These are phyloP conservation scores for Hypoxylon fragiforme DNA, from an alignment of 495 filamentous ascomycete genomes.

Conservation along the genomic window DNA sequence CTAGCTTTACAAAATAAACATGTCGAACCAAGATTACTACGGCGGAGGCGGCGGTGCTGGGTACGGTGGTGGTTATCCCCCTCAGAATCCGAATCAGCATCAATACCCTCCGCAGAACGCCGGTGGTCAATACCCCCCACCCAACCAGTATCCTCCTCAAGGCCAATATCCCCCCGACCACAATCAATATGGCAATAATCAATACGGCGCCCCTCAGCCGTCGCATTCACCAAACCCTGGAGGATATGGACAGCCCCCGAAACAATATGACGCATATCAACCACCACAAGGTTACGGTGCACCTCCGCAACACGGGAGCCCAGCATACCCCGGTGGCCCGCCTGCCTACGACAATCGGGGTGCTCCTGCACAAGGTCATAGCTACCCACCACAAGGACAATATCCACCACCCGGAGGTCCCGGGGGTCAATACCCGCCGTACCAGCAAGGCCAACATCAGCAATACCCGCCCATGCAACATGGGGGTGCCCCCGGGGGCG, in stretches of 20 bases:
- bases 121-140: constrained; percentile 23
- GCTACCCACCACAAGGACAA: constrained; percentile 35
- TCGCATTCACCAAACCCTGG: constrained; percentile 32
- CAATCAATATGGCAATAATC: constrained; percentile 28
- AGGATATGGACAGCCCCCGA: constrained; percentile 30
- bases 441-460: constrained; percentile 24
- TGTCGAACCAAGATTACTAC: constrained; percentile 38
- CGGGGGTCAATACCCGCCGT: constrained; percentile 20
- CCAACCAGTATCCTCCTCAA: constrained; percentile 24
- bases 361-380: constrained; percentile 24
- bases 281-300: constrained; percentile 28
- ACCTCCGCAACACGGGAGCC: constrained; percentile 20
- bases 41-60: constrained; percentile 18
- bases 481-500: constrained; percentile 8
- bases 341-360: constrained; percentile 23
- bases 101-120: constrained; percentile 11
- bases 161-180: constrained; percentile 26
- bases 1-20: too few relatives aligned
- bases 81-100: constrained; percentile 12
- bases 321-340: constrained; percentile 31
- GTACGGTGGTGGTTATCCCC: constrained; percentile 23
- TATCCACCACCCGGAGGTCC: constrained; percentile 26
- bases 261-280: constrained; percentile 31
- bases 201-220: constrained; percentile 17
- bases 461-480: constrained; percentile 21